Base-by-base conservation (phyloP, 176 grass and related monocot species). In the Oryza coarctata region DNA sequence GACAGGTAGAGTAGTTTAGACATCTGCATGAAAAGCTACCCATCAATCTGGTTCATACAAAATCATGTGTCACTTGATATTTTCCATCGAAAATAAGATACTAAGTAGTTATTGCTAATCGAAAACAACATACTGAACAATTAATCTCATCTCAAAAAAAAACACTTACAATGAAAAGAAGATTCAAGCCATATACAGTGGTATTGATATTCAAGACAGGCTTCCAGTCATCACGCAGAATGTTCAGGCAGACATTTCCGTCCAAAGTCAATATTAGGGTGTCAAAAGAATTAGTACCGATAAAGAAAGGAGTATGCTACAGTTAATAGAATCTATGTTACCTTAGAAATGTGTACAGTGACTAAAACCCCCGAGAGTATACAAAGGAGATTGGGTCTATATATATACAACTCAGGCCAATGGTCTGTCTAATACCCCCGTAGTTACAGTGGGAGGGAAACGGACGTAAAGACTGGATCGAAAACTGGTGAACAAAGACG, bases 211-310 rank as follows among this genome's bases (percentile, higher is more conserved):
- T 93, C 44, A 93, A 80, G 45, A 93, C 88, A 79, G 91, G 91
- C 71, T 93, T 93, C 91, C 88, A 90, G 33, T 90, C 91, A 85
- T 93, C 88, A 85, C 88, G 91, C 66, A 93, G 81, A 84, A 93
- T 93, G 75, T 90, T 93, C 20, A 93, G 78, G 73, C 91, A 93
- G 52, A 93, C 91, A 83, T 93, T 93, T 80, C 92, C 92, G 44
- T 94, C 92, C 77, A 94, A n/a, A 49, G 71, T 94, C 92, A 41
- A 94, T 94, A 79, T 94, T 94, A 50, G 92, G 89, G 87, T 94
- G 92, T 33, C 50, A 55, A 55, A 12, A 55, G 15, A 23, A 76
- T 76, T 75, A 89, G 65, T 43, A 85, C 23, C 39, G 33, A 44
- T 18, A 67, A 30, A 3, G 7, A 64, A n/a, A 70, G 3, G 5